Base-by-base conservation (phyloP, 2,329 filamentous ascomycete genomes). In the Colletotrichum godetiae region DNA sequence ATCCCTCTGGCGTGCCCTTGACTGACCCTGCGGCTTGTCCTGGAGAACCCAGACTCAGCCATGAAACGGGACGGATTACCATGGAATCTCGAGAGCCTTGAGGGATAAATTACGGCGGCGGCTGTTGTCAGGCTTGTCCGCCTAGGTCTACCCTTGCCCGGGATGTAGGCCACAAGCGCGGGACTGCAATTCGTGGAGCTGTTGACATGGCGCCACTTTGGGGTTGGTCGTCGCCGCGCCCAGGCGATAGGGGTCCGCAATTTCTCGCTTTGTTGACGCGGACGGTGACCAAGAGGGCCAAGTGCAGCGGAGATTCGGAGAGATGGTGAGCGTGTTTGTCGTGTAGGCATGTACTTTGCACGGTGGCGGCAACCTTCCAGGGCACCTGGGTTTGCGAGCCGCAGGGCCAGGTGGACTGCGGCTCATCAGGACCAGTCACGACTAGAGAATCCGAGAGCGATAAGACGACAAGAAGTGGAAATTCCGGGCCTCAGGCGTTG, bases 51-150 rank as follows among this genome's bases (percentile, higher is more conserved):
- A 46, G 67, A 69, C 69, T 73, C 46, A 49, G 70, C 67, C 67
- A 57, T 65, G 60, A 70, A 73, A 73, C 70, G 70, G 70, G 67
- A 73, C 67, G 70, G 55, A 70, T 65, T 73, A 49, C 70, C 66
- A 55, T 37, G 60, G 49, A 65, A 49, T 49, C 42, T 49, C 15
- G 42, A 49, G 42, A 35, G 33, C 37, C 12, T 60, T 66, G 46
- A 29, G 35, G 42, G 49, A 65, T 65, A n/a, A 24, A 72, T 68
- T 69, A 73, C 67, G 70, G 70, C 57, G 64, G 70, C 70, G 70
- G 70, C 56, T 73, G 55, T 70, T 61, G 46, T 57, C 55, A 37
- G 27, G 68, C 68, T 56, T 42, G 60, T 49, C 70, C 55, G 60
- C 66, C 59, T 37, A 49, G 35, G 31, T 31, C 15, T 29, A 55